Base-by-base conservation (phyloP, 106 monocot species). In the Dactylorhiza incarnata region DNA sequence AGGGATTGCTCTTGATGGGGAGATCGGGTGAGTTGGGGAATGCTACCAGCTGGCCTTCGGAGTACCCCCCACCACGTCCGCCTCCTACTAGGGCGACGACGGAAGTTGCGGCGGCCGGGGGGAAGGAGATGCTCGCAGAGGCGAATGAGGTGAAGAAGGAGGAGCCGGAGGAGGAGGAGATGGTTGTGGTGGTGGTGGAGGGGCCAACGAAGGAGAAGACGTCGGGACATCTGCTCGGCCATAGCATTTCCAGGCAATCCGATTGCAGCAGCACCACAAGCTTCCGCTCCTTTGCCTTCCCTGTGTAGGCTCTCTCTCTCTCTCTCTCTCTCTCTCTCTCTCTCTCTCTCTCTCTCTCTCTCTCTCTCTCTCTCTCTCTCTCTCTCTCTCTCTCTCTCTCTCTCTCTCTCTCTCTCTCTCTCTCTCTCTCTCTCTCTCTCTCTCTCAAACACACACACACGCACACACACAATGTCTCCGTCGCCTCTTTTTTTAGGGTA, bases 241-340 rank as follows among this genome's bases (percentile, higher is more conserved):
- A 69, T 17, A 69, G 45, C 69, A n/a, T 17, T 45, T 69, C 69
- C 6, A 69, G 45, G 49, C 19, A 19, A 11, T 72, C 72, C 22
- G 49, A 72, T 23, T 12, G 72, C 72, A 72, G 72, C 48, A 72
- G 72, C 72, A 72, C 19, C 48, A 72, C 72, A 12, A 72, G 72
- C 48, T 22, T 72, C 72, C 44, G 72, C 17, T 72, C 72, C 20
- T 72, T 72, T 16, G 72, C 72, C 72, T 72, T 72, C 43, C 72
- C 72, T 10, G 49, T 72, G 72, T 72, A 49, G 4, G 43, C 45
- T 72, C 72, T 10, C 72, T 49, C 72, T 48, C 47, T 24, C 19
- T 49, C 48, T 49, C 48, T 45, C 45, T 59, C 19, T 59, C 29
- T 29, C 29, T 29, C 29, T 29, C 29, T 29, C 29, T 29, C 29